A percentile compares a stretch with the other conserved stretches of the same genome.
Conservation (phyloP, 1,284 basidiomycete genomes). For the Puccinia triticina region DNA sequence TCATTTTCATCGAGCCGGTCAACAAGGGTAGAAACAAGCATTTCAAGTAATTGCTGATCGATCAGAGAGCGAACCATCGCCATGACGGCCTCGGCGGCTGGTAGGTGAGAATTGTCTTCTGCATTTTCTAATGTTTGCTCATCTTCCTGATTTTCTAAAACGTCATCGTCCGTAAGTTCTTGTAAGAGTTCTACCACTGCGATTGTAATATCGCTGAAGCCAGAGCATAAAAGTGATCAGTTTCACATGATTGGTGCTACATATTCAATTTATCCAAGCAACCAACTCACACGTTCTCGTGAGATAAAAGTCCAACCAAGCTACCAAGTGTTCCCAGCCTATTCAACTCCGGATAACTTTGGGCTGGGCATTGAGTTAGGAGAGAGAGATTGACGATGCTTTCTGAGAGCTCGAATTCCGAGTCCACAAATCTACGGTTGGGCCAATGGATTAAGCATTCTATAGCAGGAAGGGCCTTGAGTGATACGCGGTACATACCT, state of each 20-base stretch:
- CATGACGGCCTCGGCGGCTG: constrained; percentile 53
- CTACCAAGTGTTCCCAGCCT: constrained; percentile 71
- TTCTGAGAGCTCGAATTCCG: constrained; percentile 88
- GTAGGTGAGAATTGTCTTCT: constrained; percentile 27
- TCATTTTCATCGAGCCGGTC: constrained; percentile 77
- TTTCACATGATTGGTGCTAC: not conserved
- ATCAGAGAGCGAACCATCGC: constrained; percentile 65
- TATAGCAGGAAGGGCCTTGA: not conserved
- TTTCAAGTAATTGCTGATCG: constrained; percentile 78
- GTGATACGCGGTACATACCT: constrained; percentile 53
- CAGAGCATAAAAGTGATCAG: constrained; percentile 65
- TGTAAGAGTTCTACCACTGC: constrained; percentile 87
- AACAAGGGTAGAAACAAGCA: constrained; percentile 83
- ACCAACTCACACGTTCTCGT: constrained; percentile 57
- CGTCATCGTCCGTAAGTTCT: constrained; percentile 95
- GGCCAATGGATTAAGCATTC: not conserved
- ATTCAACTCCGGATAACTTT: constrained; percentile 87
- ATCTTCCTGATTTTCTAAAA: constrained; percentile 74
- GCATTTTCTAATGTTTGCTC: constrained; percentile 69
- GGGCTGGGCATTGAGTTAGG: constrained; percentile 79
- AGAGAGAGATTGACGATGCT: constrained; percentile 79
- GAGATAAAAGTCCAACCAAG: constrained; percentile 75
- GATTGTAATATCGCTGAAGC: constrained; percentile 93
- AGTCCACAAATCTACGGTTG: constrained; percentile 84
- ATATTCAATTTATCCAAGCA: not conserved